Evolutionary conservation across 495 filamentous ascomycete genomes (phyloP), one percentile per base, ranked within the genome.

Genomic region (Penicillium atrosanguineum): DNA sequence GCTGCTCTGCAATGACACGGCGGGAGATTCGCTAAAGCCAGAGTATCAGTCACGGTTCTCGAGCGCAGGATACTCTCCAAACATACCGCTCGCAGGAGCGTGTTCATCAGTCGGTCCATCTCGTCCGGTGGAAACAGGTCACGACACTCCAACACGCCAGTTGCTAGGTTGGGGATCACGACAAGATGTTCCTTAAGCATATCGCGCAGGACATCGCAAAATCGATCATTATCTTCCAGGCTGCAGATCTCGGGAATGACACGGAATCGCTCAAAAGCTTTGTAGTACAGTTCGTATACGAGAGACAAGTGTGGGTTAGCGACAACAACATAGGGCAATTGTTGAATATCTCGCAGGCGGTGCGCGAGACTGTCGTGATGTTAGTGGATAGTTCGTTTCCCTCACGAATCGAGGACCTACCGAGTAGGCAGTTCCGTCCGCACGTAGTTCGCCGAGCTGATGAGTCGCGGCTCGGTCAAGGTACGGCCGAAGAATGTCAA

Each of bases 361-460:
- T 99, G 95, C 23, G 93, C 88, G 51, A 96, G 80, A 53, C 91
- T 91, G n/a, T 6, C 19, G 20, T 34, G 28, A 19, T 1, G n/a
- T 23, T 18, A 37, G 39, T n/a, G 20, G 31, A 14, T 34, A 34
- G 31, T 12, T 34, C 8, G 18, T 0, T 11, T 25, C 11, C 39
- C 58, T 52, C 48, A 31, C 37, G 4, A 51, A 16, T 2, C 28
- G 26, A 29, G 20, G 11, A 67, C 74, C 53, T 69, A 87, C 89
- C 90, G 82, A n/a, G 88, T 91, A 8, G 94, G 94, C 20, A 98
- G 81, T 73, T 98, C 94, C 6, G 89, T 92, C 36, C 94, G 89
- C 39, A 97, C 90, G 78, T 97, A 98, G 69, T 97, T 97, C 26
- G 95, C 95, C 40, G 91, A 95, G 75, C 87, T 89, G 47, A 98